Percentiles rank a stretch among this genome's conserved stretches.
Conservation (phyloP, 2,329 filamentous ascomycete species). For the Aureobasidium leucospermi region DNA sequence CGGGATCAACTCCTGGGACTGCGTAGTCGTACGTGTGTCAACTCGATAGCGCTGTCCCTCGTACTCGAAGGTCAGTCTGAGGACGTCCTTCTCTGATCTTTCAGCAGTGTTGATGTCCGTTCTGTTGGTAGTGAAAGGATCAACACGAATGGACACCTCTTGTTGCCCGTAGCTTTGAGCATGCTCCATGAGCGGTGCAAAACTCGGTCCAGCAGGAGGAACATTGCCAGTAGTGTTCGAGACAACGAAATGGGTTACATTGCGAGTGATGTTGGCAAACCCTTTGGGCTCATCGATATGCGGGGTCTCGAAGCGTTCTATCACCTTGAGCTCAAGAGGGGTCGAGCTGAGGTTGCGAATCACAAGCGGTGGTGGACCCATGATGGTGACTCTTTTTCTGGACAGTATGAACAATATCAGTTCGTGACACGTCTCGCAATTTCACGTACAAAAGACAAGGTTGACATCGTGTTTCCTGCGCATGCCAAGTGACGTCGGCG, state of each 20-base stretch:
- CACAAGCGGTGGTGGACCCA: conserved; percentile 42
- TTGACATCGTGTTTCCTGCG: background rate
- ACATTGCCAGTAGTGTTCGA: conserved; percentile 26
- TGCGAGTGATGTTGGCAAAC: conserved; percentile 27
- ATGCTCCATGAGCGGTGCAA: conserved; percentile 39
- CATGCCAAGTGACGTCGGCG: conserved; percentile 4
- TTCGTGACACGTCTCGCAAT: background rate
- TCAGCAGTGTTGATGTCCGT: conserved; percentile 57
- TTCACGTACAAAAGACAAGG: background rate
- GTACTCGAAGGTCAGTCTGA: conserved; percentile 68
- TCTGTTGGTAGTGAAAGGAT: conserved; percentile 58
- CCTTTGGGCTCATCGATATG: conserved; percentile 37
- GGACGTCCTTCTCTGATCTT: conserved; percentile 50
- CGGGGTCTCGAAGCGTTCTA: conserved; percentile 64
- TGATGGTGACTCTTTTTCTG: background rate
- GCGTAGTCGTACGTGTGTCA: conserved; percentile 55
- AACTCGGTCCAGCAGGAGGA: conserved; percentile 26
- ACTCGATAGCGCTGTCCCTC: conserved; percentile 60
- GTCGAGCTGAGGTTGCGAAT: conserved; percentile 76
- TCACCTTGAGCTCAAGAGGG: conserved; percentile 61
- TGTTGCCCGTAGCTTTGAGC: conserved; percentile 54
- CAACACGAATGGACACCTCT: conserved; percentile 56
- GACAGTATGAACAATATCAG: background rate
- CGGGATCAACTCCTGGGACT: conserved; percentile 31
- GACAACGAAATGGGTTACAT: conserved; percentile 43